phyloP scores from a whole-genome alignment of 495 filamentous ascomycete species.

The Annulohypoxylon moriforme region DNA sequence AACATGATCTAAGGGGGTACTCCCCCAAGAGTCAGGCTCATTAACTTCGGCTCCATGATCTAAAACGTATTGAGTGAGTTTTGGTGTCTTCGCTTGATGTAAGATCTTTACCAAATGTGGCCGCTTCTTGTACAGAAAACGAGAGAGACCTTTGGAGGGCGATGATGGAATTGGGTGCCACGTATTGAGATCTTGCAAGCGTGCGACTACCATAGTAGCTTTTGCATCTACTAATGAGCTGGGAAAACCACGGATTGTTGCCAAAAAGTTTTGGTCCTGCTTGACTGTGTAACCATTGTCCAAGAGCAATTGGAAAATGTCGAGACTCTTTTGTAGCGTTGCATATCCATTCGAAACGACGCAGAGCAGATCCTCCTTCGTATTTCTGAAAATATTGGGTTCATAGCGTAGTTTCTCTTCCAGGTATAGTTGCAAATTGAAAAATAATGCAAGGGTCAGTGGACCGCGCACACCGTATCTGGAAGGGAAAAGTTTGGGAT shows the following conservation, averaged over 20 bases:
- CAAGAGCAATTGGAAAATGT: background rate
- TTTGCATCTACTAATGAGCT: background rate
- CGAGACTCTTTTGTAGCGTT: background rate
- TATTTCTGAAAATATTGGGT: conserved; percentile 10
- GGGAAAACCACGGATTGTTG: too few relatives aligned
- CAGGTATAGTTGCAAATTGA: conserved; percentile 17
- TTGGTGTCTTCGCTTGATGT: background rate
- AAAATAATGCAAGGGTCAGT: background rate
- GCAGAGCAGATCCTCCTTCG: background rate
- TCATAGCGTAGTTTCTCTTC: conserved; percentile 14
- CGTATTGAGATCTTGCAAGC: background rate
- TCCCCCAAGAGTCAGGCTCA: background rate
- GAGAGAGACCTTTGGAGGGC: background rate
- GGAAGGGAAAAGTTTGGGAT: too few relatives aligned
- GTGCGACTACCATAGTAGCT: background rate
- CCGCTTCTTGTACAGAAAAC: background rate
- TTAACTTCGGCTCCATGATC: background rate
- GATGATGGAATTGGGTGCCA: background rate
- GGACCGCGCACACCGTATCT: background rate
- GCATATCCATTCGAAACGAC: background rate
- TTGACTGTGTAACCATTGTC: conserved; percentile 5
- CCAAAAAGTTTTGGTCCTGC: too few relatives aligned
- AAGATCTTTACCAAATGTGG: background rate
- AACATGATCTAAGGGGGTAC: background rate
- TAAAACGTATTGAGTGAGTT: background rate